Evolutionary conservation across 2,329 filamentous ascomycete genomes (phyloP).

Genomic region (Thyridium curvatum): DNA sequence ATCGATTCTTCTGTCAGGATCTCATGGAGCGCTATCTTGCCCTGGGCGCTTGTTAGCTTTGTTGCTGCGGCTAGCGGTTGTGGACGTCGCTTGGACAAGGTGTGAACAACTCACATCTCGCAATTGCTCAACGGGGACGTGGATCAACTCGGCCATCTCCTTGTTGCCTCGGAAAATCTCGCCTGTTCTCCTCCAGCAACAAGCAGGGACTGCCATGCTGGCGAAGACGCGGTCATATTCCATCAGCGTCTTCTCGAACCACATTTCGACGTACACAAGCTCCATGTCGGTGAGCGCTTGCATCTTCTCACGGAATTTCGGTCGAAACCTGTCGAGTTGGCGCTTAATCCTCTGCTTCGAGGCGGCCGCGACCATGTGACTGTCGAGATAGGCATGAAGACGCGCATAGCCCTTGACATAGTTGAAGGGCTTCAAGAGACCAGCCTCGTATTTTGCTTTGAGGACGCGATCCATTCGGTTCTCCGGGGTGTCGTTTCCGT

Average conservation of each 20-base stretch:
- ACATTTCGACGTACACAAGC: slow-evolving; percentile 94
- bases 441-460: slow-evolving; percentile 92
- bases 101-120: slow-evolving; percentile 68
- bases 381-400: slow-evolving; percentile 85
- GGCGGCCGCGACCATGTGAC: slow-evolving; percentile 65
- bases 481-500: slow-evolving; percentile 77
- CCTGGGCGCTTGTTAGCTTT: slow-evolving; percentile 47
- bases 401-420: slow-evolving; percentile 95
- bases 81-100: too few species aligned
- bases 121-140: slow-evolving; percentile 83
- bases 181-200: slow-evolving; percentile 92
- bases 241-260: slow-evolving; percentile 95
- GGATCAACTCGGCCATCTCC: slow-evolving; percentile 95
- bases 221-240: slow-evolving; percentile 98
- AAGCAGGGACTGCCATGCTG: slow-evolving; percentile 96
- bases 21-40: slow-evolving; percentile 90
- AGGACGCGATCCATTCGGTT: slow-evolving; percentile 93
- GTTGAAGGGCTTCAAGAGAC: slow-evolving; percentile 92
- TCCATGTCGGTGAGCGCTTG: slow-evolving; percentile 90
- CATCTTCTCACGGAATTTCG: slow-evolving; percentile 93
- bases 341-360: slow-evolving; percentile 88
- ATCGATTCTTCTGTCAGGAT: slow-evolving; percentile 92
- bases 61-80: too few species aligned
- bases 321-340: slow-evolving; percentile 86
- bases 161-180: slow-evolving; percentile 98